Base-by-base conservation (phyloP, 441 rosid genomes). In the Syzygium malaccense region DNA sequence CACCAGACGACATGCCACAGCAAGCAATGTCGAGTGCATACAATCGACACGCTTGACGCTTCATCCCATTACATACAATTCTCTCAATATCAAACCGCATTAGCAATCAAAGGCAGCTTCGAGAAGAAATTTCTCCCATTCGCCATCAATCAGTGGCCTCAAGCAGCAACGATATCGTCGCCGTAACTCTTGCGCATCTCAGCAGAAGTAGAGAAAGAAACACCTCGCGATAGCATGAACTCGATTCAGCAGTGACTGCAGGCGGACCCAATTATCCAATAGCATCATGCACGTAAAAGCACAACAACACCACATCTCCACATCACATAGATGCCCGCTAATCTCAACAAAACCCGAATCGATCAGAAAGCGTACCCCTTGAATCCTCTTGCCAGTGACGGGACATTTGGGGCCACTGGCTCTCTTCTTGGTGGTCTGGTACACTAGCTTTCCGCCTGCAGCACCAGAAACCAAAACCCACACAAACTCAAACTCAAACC, bases 381-480 rank as follows among this genome's bases (percentile, higher is more conserved):
- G 87, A 54, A 85, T 55, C 87, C 87, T 85, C 87, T 85, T 85
- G 49, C 87, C 87, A 25, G 87, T 85, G 57, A 85, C 87, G n/a
- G 87, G 87, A 41, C 87, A 85, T 85, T 85, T 85, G 41, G 87
- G 87, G 45, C 87, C 87, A 10, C 87, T 55, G 87, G 87, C 87
- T 45, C 87, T 55, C 87, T 85, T 85, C 87, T 85, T 85, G 66
- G 87, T 85, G 49, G 87, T 85, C 87, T 85, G 87, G 87, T 85
- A 85, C 45, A 85, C 87, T 17, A 85, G 87, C 66, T 85, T 85
- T 30, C 87, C 87, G 56, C 87, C 87, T 85, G 83, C 51, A 37
- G 48, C 83, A 2, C 83, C 51, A 71, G 4, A 71, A 37, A 8
- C 83, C 23, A 49, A 71, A 23, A 55, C 30, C 41, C 64, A 85